These are phyloP conservation scores for Aegle marmelos DNA, from an alignment of 345 rosid genomes.

Conservation along the genomic window DNA sequence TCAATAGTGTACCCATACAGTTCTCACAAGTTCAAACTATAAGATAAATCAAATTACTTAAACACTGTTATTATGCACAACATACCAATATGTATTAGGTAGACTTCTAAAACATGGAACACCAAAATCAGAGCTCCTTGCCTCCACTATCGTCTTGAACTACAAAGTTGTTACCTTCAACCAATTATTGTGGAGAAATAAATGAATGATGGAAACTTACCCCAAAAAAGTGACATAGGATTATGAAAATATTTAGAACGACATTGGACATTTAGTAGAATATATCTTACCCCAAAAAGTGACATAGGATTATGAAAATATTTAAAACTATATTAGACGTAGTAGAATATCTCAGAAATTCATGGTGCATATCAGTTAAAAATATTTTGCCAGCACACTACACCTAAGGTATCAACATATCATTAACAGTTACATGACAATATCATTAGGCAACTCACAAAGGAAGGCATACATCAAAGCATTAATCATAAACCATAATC, in stretches of 20 bases:
- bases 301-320: not conserved
- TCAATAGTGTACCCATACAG: not conserved
- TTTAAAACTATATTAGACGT: not conserved
- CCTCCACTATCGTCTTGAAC: not conserved
- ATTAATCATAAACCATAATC: not conserved
- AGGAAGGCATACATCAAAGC: not conserved
- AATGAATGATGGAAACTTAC: not conserved
- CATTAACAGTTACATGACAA: not conserved
- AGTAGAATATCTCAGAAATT: not conserved
- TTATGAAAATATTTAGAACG: not conserved
- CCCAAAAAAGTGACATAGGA: not conserved
- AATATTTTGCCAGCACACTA: not conserved
- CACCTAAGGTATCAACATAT: not conserved
- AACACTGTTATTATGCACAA: not conserved
- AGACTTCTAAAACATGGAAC: not conserved
- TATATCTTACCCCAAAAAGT: not conserved
- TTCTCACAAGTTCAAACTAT: not conserved
- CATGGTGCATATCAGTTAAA: not conserved
- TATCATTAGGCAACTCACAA: not conserved
- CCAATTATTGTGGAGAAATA: not conserved
- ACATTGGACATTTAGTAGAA: not conserved
- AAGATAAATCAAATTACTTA: not conserved
- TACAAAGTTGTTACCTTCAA: not conserved
- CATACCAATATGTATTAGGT: not conserved
- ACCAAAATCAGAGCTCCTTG: not conserved